phyloP scores from a whole-genome alignment of 306 rosid species.

The Gleditsia sinensis region DNA sequence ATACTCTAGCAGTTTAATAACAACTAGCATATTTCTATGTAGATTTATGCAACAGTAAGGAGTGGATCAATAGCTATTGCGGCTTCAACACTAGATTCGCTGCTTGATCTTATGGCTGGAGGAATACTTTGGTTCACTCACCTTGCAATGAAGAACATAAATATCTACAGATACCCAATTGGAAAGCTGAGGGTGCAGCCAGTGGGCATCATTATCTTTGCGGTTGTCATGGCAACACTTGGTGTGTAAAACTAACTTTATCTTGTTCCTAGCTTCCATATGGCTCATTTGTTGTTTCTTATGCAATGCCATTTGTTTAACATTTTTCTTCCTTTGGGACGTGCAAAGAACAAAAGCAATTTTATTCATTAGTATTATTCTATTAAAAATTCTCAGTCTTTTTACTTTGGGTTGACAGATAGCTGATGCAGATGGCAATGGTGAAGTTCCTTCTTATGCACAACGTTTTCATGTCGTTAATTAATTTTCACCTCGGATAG shows the following conservation, averaged over 20 bases:
- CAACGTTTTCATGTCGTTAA: background rate
- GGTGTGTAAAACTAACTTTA: conserved; percentile 41
- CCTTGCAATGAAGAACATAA: conserved; percentile 76
- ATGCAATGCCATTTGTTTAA: background rate
- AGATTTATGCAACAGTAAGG: conserved; percentile 69
- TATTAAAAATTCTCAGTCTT: background rate
- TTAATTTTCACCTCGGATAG: background rate
- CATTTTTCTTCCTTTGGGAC: background rate
- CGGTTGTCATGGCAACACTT: conserved; percentile 95
- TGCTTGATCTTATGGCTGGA: conserved; percentile 92
- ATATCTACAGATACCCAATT: conserved; percentile 80
- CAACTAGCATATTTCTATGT: background rate
- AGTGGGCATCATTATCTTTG: conserved; percentile 90
- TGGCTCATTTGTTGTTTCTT: conserved; percentile 15
- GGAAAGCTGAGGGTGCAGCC: conserved; percentile 96
- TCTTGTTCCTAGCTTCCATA: conserved; percentile 8
- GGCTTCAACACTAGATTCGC: conserved; percentile 78
- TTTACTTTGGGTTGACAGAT: background rate
- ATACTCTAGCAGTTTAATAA: conserved; percentile 8
- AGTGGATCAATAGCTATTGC: conserved; percentile 85
- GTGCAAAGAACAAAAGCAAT: background rate
- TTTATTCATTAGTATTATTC: background rate
- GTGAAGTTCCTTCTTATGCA: background rate
- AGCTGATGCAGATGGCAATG: background rate
- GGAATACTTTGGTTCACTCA: conserved; percentile 97